Evolutionary conservation across 345 rosid genomes (phyloP).

Genomic region (Brassica rapa): DNA sequence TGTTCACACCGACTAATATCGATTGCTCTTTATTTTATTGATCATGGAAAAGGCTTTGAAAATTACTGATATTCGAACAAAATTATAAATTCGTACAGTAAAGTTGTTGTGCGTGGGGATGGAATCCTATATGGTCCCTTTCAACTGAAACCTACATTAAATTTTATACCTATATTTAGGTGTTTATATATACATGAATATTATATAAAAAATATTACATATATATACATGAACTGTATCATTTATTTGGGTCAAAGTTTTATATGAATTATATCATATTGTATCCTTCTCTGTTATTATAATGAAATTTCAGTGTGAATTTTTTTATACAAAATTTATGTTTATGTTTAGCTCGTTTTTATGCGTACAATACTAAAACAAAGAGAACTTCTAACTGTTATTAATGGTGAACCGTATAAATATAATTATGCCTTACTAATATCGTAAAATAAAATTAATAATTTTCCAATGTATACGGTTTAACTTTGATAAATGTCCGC

Average conservation of each 20-base stretch:
- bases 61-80: slow-evolving; percentile 1
- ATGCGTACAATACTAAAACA: background rate
- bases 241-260: background rate
- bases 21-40: background rate
- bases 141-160: slow-evolving; percentile 26
- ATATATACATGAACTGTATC: background rate
- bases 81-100: slow-evolving; percentile 31
- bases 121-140: slow-evolving; percentile 29
- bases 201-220: background rate
- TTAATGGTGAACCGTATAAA: background rate
- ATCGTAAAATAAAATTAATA: background rate
- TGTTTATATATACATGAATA: background rate
- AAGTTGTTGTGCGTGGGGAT: slow-evolving; percentile 40
- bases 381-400: background rate
- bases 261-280: background rate
- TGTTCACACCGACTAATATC: slow-evolving; percentile 6
- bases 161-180: slow-evolving; percentile 5
- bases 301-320: too few relatives aligned
- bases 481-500: background rate
- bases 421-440: background rate
- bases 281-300: too few relatives aligned
- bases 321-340: too few relatives aligned
- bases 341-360: background rate
- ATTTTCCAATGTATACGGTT: background rate
- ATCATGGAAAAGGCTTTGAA: background rate